A percentile compares a stretch with the other conserved stretches of the same genome.
These are phyloP conservation scores for Strobilomyces echinocephalus DNA, from an alignment of 768 basidiomycete species.

Conservation along the genomic window DNA sequence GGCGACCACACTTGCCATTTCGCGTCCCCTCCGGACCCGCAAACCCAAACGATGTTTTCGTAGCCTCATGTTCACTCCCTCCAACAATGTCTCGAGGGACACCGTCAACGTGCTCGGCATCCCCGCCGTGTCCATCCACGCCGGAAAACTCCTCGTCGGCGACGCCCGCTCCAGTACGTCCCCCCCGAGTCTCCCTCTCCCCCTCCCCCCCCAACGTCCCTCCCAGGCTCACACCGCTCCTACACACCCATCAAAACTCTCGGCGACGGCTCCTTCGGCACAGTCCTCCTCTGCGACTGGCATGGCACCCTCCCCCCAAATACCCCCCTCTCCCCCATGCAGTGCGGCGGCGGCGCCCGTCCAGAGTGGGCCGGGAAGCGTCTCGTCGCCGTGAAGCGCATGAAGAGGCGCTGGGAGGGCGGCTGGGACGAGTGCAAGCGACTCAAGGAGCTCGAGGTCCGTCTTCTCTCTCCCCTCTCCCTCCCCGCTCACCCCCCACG, in stretches of 20 bases:
- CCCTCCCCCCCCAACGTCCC: conserved; percentile 6
- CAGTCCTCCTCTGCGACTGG: conserved; percentile 99
- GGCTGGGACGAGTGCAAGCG: conserved; percentile 97
- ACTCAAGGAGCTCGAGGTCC: conserved; percentile 91
- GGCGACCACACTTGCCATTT: no score
- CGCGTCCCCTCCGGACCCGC: not conserved
- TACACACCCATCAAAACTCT: conserved; percentile 96
- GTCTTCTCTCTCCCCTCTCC: conserved; percentile 28
- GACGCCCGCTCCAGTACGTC: conserved; percentile 65
- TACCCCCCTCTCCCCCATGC: conserved; percentile 90
- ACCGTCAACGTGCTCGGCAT: conserved; percentile 66
- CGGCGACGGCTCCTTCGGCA: conserved; percentile 98
- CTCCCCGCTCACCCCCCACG: conserved; percentile 14
- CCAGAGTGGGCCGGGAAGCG: conserved; percentile 94
- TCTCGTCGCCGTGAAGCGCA: conserved; percentile 94
- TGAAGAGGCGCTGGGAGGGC: conserved; percentile 97
- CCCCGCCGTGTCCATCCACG: conserved; percentile 69
- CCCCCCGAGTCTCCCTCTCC: conserved; percentile 4
- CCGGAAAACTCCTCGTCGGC: conserved; percentile 69
- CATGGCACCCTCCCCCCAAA: conserved; percentile 91
- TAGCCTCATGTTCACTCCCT: conserved; percentile 30
- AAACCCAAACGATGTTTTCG: conserved; percentile 13
- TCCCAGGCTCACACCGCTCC: conserved; percentile 72
- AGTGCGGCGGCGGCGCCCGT: conserved; percentile 85
- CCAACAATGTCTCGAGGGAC: conserved; percentile 43